These are phyloP conservation scores for Xylaria intraflava DNA, from an alignment of 495 filamentous ascomycete species.

Conservation along the genomic window DNA sequence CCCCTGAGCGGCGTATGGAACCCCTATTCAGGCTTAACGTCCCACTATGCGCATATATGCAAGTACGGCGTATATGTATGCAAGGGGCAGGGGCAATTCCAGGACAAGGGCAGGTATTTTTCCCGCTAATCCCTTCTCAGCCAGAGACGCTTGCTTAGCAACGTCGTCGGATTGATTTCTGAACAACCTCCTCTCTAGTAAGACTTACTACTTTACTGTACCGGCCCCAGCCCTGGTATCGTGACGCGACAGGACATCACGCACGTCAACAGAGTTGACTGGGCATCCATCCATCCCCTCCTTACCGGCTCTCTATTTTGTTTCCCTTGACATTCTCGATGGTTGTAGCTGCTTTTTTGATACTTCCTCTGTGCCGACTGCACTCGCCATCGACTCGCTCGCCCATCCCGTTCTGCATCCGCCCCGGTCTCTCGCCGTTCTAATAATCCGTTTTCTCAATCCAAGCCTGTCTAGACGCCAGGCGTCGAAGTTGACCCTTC, in stretches of 20 bases:
- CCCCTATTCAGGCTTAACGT: too few species aligned
- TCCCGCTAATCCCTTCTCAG: constrained; percentile 5
- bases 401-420: background rate
- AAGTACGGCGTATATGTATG: too few species aligned
- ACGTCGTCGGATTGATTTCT: constrained; percentile 15
- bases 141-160: constrained; percentile 5
- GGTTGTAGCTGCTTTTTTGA: background rate
- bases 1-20: too few species aligned
- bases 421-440: background rate
- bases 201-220: background rate
- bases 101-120: background rate
- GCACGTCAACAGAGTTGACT: background rate
- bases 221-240: constrained; percentile 10
- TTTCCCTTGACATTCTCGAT: background rate
- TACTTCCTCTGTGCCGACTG: background rate
- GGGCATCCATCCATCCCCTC: background rate
- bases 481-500: background rate
- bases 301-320: background rate
- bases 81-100: too few species aligned
- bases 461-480: constrained; percentile 1
- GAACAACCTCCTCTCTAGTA: constrained; percentile 11
- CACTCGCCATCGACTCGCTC: background rate
- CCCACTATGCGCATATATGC: too few species aligned
- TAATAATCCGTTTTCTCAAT: background rate
- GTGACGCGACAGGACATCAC: constrained; percentile 9